Conservation (phyloP, 805 yeast species). For the Saccharomycopsis amapae region DNA sequence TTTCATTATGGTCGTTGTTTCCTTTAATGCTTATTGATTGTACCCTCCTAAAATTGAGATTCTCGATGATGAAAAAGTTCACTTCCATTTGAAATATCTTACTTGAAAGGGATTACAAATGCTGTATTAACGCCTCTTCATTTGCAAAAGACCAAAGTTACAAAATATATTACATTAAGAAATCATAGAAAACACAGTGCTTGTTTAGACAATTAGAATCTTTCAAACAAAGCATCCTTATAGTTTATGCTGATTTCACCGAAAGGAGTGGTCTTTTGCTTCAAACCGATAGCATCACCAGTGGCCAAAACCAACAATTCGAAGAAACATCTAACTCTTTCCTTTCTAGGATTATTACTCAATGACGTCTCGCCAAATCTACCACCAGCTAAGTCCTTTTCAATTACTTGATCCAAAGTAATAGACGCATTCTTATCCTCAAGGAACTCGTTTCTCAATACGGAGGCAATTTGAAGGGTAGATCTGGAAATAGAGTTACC, state of each 20-base stretch:
- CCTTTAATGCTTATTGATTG: too few relatives aligned
- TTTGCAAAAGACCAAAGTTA: too few relatives aligned
- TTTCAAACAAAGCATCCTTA: slow-evolving; percentile 32
- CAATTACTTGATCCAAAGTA: slow-evolving; percentile 35
- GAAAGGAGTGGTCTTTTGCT: slow-evolving; percentile 50
- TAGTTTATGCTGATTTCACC: slow-evolving; percentile 50
- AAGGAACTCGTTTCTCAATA: slow-evolving; percentile 33
- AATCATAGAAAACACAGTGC: neutral
- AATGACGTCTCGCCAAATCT: slow-evolving; percentile 25
- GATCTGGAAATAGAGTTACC: slow-evolving; percentile 34
- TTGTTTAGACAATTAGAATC: neutral
- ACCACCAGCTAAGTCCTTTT: slow-evolving; percentile 30
- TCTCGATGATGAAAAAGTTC: too few relatives aligned
- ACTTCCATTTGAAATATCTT: too few relatives aligned
- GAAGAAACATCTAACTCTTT: slow-evolving; percentile 70
- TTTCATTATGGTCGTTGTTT: too few relatives aligned
- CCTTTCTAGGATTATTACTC: slow-evolving; percentile 38
- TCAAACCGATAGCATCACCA: slow-evolving; percentile 55
- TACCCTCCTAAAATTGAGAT: too few relatives aligned
- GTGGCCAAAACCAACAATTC: slow-evolving; percentile 79
- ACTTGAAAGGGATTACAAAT: too few relatives aligned
- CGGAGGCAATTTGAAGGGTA: slow-evolving; percentile 47
- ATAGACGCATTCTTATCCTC: slow-evolving; percentile 21
- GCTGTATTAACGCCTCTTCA: too few relatives aligned
- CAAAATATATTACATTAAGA: too few relatives aligned